Evolutionary conservation across 1,284 basidiomycete species (phyloP).

Genomic region (Lignosus rhinocerotis): DNA sequence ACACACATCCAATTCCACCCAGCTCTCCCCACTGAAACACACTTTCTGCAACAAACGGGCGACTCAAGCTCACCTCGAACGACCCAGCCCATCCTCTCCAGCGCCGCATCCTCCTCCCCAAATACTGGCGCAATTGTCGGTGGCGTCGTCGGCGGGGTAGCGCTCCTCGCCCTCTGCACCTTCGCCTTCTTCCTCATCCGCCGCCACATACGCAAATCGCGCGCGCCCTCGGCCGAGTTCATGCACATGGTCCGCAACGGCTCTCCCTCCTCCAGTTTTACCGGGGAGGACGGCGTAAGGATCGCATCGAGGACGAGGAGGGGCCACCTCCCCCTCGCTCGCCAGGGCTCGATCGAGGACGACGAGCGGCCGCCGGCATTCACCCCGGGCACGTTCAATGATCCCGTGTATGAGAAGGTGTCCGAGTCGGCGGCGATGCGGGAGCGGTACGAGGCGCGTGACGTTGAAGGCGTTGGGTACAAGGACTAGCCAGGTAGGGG

Average conservation of each 20-base stretch:
- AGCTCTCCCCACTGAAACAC: too few relatives aligned
- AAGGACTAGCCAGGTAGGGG: background rate
- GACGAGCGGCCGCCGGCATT: conserved; percentile 29
- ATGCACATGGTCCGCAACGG: conserved; percentile 15
- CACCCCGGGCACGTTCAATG: conserved; percentile 25
- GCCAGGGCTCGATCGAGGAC: conserved; percentile 20
- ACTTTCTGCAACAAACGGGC: background rate
- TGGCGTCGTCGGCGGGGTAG: conserved; percentile 22
- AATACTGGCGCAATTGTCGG: conserved; percentile 23
- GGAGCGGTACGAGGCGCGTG: conserved; percentile 15
- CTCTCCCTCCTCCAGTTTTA: background rate
- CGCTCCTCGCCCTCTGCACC: conserved; percentile 9
- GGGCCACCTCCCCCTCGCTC: conserved; percentile 9
- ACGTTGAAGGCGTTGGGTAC: conserved; percentile 2
- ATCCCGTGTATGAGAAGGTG: conserved; percentile 32
- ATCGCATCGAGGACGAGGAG: background rate
- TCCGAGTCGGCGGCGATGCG: conserved; percentile 22
- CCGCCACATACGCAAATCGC: conserved; percentile 11
- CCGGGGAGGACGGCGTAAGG: too few relatives aligned
- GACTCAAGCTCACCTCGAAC: background rate
- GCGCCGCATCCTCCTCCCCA: background rate
- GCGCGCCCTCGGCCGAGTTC: conserved; percentile 29
- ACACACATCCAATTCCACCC: background rate
- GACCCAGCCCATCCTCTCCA: background rate
- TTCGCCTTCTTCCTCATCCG: conserved; percentile 6